Evolutionary conservation across 371 early-diverging fungal genomes (phyloP), one percentile per base, ranked within the genome.

Genomic region (Paramicrosporidium saccamoebae): DNA sequence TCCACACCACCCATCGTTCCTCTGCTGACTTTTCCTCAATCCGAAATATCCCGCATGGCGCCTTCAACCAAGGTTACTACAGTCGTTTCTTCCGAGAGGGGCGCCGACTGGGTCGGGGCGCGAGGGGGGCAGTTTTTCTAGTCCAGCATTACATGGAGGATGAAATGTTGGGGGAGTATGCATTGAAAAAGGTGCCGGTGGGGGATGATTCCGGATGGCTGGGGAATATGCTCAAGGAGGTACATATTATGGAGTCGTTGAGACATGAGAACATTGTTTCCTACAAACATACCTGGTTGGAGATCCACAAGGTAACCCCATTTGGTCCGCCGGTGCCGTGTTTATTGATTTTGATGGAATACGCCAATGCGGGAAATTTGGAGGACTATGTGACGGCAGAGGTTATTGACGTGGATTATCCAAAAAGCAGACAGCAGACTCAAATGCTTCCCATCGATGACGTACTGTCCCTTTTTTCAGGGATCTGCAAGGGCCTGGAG

Each of bases 291-390:
- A 57, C 64, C 10, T 73, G 78, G 78, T 46, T 86, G 7, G 88
- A 86, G 35, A 48, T 69, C 30, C 54, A 61, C 31, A 60, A 57
- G 21, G 35, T 72, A 1, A 59, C 67, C 10, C 36, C 39, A 5
- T 86, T 82, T 52, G 74, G 68, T 2, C 92, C 92, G 0, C 50
- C 54, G 28, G 72, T 90, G 0, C 84, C 92, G 0, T 78, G 74
- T 25, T 48, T 90, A 7, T 90, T 84, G 33, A 82, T 90, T 14
- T 42, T 90, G 4, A 90, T 90, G 92, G 84, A 86, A 36, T 65
- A 66, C 21, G 90, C 90, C 6, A 81, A 82, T 31, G 90, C 82
- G 10, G 86, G 90, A 2, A 86, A 74, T 31, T 48, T 90, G 15
- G 82, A 88, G 37, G 84, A 88, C 27, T 88, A 58, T 31, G 50